phyloP scores from a whole-genome alignment of 2,329 filamentous ascomycete genomes.

The Dryadomyces quercus-mongolicae region DNA sequence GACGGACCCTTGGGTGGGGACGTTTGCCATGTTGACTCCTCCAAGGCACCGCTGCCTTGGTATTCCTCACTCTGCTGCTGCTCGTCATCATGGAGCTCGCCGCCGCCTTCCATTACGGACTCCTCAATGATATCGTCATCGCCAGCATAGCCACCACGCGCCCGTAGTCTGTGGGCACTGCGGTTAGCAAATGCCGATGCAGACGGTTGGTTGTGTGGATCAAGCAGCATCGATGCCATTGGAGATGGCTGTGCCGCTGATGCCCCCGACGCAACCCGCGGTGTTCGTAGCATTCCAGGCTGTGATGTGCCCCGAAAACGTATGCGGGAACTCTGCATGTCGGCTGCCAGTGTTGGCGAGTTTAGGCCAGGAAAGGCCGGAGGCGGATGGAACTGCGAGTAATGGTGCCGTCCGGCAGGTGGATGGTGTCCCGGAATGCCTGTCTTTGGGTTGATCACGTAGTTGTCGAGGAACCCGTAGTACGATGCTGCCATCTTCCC shows the following conservation, averaged over 20 bases:
- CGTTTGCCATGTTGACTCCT: slow-evolving; percentile 48
- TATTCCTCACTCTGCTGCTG: slow-evolving; percentile 41
- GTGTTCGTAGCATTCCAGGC: slow-evolving; percentile 22
- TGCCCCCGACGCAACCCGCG: slow-evolving; percentile 29
- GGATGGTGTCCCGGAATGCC: slow-evolving; percentile 50
- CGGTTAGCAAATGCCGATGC: slow-evolving; percentile 31
- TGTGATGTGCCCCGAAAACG: slow-evolving; percentile 27
- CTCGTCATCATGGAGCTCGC: slow-evolving; percentile 38
- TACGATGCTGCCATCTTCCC: slow-evolving; percentile 98
- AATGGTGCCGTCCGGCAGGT: slow-evolving; percentile 48
- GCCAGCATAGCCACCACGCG: slow-evolving; percentile 30
- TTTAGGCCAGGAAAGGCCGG: slow-evolving; percentile 62
- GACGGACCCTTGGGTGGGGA: slow-evolving; percentile 38
- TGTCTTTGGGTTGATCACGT: slow-evolving; percentile 61
- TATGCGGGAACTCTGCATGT: slow-evolving; percentile 40
- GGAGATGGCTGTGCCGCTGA: slow-evolving; percentile 40
- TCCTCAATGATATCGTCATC: slow-evolving; percentile 45
- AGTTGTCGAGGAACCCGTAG: slow-evolving; percentile 89
- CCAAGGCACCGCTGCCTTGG: slow-evolving; percentile 34
- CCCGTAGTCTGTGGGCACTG: slow-evolving; percentile 33
- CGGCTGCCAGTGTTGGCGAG: slow-evolving; percentile 45
- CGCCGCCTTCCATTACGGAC: slow-evolving; percentile 27
- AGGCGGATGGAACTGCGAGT: slow-evolving; percentile 64
- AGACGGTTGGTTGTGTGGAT: slow-evolving; percentile 62
- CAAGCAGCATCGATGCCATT: slow-evolving; percentile 61